phyloP scores from a whole-genome alignment of 805 yeast species.

The Zygosaccharomyces gambellarensis region DNA sequence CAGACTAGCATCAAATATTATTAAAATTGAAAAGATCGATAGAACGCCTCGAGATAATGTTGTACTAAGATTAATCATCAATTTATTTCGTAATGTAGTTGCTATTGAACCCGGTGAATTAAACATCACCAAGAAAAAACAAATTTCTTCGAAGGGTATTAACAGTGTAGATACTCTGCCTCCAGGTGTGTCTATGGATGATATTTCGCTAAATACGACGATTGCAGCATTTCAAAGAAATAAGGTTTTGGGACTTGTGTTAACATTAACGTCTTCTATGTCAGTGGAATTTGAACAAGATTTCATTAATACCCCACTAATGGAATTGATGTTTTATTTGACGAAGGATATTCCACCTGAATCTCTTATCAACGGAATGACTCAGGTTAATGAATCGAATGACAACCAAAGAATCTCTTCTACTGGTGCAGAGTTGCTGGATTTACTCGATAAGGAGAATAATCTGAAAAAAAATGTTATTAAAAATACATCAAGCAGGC shows the following conservation, averaged over 20 bases:
- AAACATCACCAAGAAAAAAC: constrained; percentile 42
- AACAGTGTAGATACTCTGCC: constrained; percentile 42
- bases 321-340: constrained; percentile 66
- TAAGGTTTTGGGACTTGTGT: constrained; percentile 64
- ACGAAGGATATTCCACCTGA: constrained; percentile 50
- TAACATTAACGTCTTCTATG: constrained; percentile 65
- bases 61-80: constrained; percentile 64
- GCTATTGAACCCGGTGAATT: constrained; percentile 67
- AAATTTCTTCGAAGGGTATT: constrained; percentile 31
- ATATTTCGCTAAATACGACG: constrained; percentile 58
- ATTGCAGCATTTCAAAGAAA: constrained; percentile 58
- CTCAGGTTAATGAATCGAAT: not conserved
- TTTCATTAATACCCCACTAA: constrained; percentile 53
- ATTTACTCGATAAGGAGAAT: constrained; percentile 57
- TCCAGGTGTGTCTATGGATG: constrained; percentile 53
- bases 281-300: constrained; percentile 59
- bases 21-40: constrained; percentile 46
- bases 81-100: constrained; percentile 72
- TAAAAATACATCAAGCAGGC: constrained; percentile 61
- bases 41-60: constrained; percentile 69
- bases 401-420: constrained; percentile 16
- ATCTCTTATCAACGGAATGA: constrained; percentile 12
- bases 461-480: constrained; percentile 45
- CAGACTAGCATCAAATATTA: constrained; percentile 59
- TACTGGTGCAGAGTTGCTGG: constrained; percentile 42